phyloP scores from a whole-genome alignment of 1,284 basidiomycete genomes.

The Sanguinoderma infundibulare region DNA sequence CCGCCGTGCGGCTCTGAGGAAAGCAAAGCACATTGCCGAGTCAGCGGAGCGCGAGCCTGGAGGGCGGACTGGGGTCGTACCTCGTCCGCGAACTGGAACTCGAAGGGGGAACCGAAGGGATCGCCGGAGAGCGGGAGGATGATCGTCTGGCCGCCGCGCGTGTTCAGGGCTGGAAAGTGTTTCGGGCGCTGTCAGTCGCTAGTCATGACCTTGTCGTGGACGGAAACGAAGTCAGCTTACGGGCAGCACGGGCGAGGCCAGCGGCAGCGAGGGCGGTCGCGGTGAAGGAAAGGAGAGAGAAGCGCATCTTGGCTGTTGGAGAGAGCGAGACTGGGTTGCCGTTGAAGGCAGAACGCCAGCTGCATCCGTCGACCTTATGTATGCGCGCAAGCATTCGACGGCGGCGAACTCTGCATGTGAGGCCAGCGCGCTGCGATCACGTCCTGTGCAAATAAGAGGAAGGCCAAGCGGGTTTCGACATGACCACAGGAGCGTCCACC shows the following conservation, averaged over 20 bases:
- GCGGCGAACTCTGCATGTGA: too few relatives aligned
- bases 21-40: too few relatives aligned
- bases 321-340: background rate
- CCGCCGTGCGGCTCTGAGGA: background rate
- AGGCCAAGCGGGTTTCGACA: background rate
- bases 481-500: background rate
- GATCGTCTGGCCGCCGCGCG: background rate
- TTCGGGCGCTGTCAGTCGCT: too few relatives aligned
- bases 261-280: background rate
- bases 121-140: background rate
- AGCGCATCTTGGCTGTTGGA: background rate
- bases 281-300: background rate
- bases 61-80: background rate
- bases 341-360: background rate
- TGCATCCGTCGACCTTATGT: background rate
- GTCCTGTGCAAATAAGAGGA: too few relatives aligned
- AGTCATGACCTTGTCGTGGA: background rate
- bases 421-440: background rate
- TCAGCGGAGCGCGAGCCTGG: background rate
- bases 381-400: background rate
- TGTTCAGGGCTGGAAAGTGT: background rate
- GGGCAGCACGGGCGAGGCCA: background rate
- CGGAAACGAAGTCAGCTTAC: background rate
- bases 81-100: background rate
- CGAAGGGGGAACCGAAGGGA: background rate